These are phyloP conservation scores for Lophium mytilinum DNA, from an alignment of 495 filamentous ascomycete species.

Conservation along the genomic window DNA sequence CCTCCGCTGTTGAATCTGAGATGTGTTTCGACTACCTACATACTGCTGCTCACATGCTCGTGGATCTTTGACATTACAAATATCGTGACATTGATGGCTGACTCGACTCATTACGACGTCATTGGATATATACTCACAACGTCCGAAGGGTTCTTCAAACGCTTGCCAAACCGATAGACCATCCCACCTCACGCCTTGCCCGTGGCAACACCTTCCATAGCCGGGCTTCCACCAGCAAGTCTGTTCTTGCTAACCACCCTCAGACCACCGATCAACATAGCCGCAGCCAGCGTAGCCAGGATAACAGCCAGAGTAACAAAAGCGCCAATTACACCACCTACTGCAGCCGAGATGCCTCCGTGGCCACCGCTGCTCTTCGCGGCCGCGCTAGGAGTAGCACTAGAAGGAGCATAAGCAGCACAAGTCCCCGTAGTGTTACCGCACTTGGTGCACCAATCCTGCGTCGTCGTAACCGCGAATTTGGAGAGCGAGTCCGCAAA, in stretches of 20 bases:
- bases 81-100: no score
- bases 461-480: constrained; percentile 50
- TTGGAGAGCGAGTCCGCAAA: constrained; percentile 54
- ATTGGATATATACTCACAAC: no score
- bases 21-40: no score
- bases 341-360: constrained; percentile 33
- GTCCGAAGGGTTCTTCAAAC: no score
- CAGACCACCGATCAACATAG: constrained; percentile 40
- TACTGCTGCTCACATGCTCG: no score
- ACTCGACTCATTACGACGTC: no score
- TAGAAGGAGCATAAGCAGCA: constrained; percentile 31
- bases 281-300: constrained; percentile 40
- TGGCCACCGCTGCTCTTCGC: not conserved
- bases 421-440: constrained; percentile 56
- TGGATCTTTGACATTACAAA: no score
- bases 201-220: not conserved
- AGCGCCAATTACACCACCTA: constrained; percentile 53
- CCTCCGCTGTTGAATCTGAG: no score
- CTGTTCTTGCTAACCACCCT: constrained; percentile 33
- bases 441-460: constrained; percentile 64
- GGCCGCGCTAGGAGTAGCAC: not conserved
- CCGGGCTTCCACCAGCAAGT: constrained; percentile 8
- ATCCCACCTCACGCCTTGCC: not conserved
- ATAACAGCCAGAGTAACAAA: constrained; percentile 52
- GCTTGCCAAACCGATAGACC: no score